Evolutionary conservation across 2,329 filamentous ascomycete genomes (phyloP).

Genomic region (Phialemoniopsis sp.): DNA sequence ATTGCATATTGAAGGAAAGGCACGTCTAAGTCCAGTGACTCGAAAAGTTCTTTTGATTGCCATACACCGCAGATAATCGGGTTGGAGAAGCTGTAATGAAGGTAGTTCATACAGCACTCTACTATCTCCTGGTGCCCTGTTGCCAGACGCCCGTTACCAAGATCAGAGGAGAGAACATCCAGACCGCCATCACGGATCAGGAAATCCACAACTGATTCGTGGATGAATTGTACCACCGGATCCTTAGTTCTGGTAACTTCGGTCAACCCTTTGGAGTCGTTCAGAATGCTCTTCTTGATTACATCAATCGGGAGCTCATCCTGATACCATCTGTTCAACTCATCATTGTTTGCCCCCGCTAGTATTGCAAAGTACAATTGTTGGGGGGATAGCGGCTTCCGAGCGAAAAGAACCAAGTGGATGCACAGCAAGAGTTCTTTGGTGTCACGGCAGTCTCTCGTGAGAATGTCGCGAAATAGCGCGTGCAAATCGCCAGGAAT

Average conservation of each 20-base stretch:
- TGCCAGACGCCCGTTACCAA: too few relatives aligned
- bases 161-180: fast-evolving
- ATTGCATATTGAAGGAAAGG: too few relatives aligned
- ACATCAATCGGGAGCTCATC: constrained; percentile 8
- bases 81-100: too few relatives aligned
- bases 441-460: constrained; percentile 35
- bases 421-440: constrained; percentile 39
- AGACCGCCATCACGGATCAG: constrained; percentile 31
- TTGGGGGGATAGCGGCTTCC: constrained; percentile 29
- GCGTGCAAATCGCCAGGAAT: constrained; percentile 34
- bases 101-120: too few relatives aligned
- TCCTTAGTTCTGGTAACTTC: constrained; percentile 29
- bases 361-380: constrained; percentile 39
- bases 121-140: too few relatives aligned
- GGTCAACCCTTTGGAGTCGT: constrained; percentile 45
- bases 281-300: constrained; percentile 28
- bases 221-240: constrained; percentile 45
- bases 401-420: constrained; percentile 49
- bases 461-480: constrained; percentile 47
- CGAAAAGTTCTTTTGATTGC: too few relatives aligned
- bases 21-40: too few relatives aligned
- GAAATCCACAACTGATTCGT: constrained; percentile 46
- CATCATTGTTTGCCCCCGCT: constrained; percentile 12
- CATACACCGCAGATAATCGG: too few relatives aligned
- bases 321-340: constrained; percentile 8